Base-by-base conservation (phyloP, 805 yeast genomes). In the Cyberlindnera americana region DNA sequence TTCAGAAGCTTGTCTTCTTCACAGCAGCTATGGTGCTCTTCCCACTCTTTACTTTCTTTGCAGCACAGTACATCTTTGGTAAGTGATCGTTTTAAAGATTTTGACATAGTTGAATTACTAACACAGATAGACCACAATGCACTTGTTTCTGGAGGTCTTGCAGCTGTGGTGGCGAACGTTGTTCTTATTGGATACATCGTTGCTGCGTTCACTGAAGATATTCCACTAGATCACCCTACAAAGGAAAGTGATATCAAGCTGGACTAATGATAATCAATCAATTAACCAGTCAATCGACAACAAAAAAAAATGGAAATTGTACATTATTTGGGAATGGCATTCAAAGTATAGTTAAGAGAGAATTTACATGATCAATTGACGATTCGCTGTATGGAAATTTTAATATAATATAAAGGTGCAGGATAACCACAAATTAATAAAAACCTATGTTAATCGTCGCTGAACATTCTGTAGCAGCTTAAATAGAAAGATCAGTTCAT, bases 21-120 rank as follows among this genome's bases (percentile, higher is more conserved):
- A 84, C 95, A 12, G 82, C 71, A 6, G 79, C 85, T 42, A 85
- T 85, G 93, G 77, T 85, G 37, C 61, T 75, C 18, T 69, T 78
- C 35, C 95, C 95, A 18, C 53, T 85, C 46, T 38, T 72, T 19
- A 66, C 83, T 2, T 85, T 85, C 60, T 85, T 85, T 57, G 44
- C 63, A 2, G 59, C 70, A 13, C 81, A 77, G 49, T 70, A 69
- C 50, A 41, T 49, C 4, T 50, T 48, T 24, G 40, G 59, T 53
- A 25, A 40, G 57, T 46, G 1, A 4, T n/a, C n/a, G n/a, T n/a
- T n/a, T n/a, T n/a, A n/a, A n/a, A n/a, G n/a, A n/a, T n/a, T n/a
- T n/a, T n/a, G n/a, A n/a, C n/a, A n/a, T 25, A n/a, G 14, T n/a
- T 26, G 5, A 16, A 14, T 33, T 45, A 47, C 52, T 47, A 46